Evolutionary conservation across 306 rosid genomes (phyloP).

Genomic region (Begonia loranthoides): DNA sequence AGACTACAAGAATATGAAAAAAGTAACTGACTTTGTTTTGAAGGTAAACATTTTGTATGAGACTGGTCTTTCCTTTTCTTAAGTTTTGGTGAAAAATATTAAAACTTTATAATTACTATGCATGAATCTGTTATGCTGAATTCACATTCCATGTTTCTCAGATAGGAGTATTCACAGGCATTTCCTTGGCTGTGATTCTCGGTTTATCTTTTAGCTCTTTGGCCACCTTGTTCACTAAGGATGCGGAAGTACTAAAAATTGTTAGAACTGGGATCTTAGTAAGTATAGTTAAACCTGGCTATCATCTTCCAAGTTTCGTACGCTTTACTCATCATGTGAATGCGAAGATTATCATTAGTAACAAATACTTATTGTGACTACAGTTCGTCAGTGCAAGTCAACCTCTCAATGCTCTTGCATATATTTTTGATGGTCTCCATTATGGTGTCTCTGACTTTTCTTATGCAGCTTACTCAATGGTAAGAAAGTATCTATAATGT

Average conservation of each 20-base stretch:
- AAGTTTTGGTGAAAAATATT: neutral
- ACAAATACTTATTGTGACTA: neutral
- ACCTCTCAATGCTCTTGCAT: conserved; percentile 81
- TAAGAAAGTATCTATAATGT: conserved; percentile 22
- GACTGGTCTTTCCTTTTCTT: neutral
- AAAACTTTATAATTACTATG: neutral
- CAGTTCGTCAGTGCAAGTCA: conserved; percentile 90
- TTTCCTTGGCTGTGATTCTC: conserved; percentile 53
- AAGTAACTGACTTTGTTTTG: conserved; percentile 41
- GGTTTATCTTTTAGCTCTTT: conserved; percentile 71
- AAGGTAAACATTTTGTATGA: conserved; percentile 22
- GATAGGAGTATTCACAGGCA: conserved; percentile 67
- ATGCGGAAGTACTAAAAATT: conserved; percentile 61
- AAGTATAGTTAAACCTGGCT: conserved; percentile 14
- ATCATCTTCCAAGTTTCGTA: no score
- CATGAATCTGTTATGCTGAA: neutral
- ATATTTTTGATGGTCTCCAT: conserved; percentile 86
- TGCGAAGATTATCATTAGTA: neutral
- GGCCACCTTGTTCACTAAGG: conserved; percentile 72
- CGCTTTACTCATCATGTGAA: no score
- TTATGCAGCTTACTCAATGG: conserved; percentile 90
- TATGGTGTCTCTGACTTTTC: conserved; percentile 85
- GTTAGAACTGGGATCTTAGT: conserved; percentile 63
- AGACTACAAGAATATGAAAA: conserved; percentile 65
- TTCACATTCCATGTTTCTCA: conserved; percentile 24